Percentiles rank a stretch among this genome's conserved stretches.
These are phyloP conservation scores for Aspergillus affinis DNA, from an alignment of 495 filamentous ascomycete species.

Conservation along the genomic window DNA sequence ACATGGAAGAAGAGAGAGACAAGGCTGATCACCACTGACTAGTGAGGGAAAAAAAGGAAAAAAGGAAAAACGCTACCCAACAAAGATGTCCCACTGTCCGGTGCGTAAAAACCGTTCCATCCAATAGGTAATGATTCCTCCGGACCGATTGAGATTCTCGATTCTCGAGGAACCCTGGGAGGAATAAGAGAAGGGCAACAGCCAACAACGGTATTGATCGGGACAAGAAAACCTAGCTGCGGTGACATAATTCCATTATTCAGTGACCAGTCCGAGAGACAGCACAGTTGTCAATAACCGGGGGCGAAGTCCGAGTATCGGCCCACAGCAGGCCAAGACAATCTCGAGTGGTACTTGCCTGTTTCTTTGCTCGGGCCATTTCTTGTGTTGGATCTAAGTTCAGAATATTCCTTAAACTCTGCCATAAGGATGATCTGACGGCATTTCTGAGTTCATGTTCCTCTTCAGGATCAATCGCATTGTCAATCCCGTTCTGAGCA, in stretches of 20 bases:
- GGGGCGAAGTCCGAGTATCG: background rate
- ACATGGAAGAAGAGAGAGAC: background rate
- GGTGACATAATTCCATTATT: background rate
- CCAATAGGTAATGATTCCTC: background rate
- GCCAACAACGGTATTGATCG: background rate
- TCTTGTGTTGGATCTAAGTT: background rate
- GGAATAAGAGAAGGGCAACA: background rate
- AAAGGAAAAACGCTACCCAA: background rate
- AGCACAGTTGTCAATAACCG: background rate
- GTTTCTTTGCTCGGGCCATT: background rate
- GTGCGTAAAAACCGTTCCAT: background rate
- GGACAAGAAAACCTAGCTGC: background rate
- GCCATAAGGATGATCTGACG: background rate
- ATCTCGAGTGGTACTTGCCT: background rate
- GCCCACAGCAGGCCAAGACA: background rate
- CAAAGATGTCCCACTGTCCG: background rate
- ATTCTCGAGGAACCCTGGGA: background rate
- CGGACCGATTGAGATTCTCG: background rate
- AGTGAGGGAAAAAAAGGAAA: background rate
- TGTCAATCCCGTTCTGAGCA: background rate
- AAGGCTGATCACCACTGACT: background rate
- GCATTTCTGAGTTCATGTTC: background rate
- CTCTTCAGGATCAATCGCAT: background rate
- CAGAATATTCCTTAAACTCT: background rate
- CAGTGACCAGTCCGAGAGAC: background rate